Conservation (phyloP, 164 flowering plant species). For the Nelumbo lutea region DNA sequence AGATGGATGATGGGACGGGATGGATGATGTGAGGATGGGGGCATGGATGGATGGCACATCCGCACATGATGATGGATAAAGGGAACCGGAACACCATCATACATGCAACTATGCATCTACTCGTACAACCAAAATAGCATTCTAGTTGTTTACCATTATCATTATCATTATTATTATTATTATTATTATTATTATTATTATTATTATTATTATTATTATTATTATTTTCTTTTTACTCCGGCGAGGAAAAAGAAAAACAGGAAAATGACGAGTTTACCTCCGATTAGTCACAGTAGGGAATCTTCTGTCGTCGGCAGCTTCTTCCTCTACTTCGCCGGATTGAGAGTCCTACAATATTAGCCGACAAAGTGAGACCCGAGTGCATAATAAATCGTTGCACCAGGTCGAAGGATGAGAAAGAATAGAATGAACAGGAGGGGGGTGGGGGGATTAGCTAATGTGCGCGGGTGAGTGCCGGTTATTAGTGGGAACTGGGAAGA, state of each 20-base stretch:
- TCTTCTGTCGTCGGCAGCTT: neutral
- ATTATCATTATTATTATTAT: too few relatives aligned
- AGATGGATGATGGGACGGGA: conserved; percentile 4
- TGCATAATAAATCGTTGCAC: conserved; percentile 9
- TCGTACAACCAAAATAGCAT: conserved; percentile 3
- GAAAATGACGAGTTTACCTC: neutral
- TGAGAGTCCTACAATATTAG: conserved; percentile 2
- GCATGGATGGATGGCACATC: neutral
- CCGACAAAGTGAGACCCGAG: neutral
- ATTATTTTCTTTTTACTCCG: neutral
- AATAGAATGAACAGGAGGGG: too few relatives aligned
- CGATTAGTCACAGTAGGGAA: neutral
- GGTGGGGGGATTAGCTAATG: conserved; percentile 7
- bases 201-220: neutral
- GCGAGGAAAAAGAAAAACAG: neutral
- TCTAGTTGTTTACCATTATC: neutral
- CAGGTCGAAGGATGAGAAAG: neutral
- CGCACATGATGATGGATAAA: neutral
- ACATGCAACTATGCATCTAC: neutral
- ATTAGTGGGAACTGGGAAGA: neutral
- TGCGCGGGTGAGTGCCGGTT: neutral
- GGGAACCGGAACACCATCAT: too few relatives aligned
- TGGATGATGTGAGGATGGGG: conserved; percentile 2
- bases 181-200: too few relatives aligned
- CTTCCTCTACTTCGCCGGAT: conserved; percentile 4